Evolutionary conservation across 257 asterid genomes (phyloP).

Genomic region (Ilex aquifolium): DNA sequence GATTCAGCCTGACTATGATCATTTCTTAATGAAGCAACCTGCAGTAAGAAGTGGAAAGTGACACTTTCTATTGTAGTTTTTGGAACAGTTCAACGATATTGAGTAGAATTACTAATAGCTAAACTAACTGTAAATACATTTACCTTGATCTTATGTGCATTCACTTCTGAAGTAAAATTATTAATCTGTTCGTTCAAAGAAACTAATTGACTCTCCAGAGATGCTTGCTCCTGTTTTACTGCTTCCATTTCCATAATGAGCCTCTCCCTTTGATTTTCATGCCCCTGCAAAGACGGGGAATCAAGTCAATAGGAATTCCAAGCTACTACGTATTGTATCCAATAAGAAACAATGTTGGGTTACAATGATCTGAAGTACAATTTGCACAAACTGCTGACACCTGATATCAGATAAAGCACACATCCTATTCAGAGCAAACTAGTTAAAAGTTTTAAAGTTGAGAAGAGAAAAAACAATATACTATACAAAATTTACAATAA

Average conservation of each 20-base stretch:
- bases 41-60: neutral
- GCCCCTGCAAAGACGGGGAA: constrained; percentile 50
- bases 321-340: constrained; percentile 5
- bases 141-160: constrained; percentile 69
- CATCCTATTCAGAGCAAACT: too few species aligned
- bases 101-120: too few species aligned
- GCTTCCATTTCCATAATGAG: constrained; percentile 93
- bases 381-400: too few species aligned
- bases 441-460: too few species aligned
- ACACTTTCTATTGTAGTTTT: neutral
- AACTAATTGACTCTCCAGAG: constrained; percentile 60
- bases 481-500: too few species aligned
- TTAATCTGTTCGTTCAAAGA: constrained; percentile 49
- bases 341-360: neutral
- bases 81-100: too few species aligned
- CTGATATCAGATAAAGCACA: too few species aligned
- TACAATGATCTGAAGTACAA: too few species aligned
- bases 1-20: constrained; percentile 50
- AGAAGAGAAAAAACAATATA: too few species aligned
- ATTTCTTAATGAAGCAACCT: constrained; percentile 33
- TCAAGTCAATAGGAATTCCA: constrained; percentile 8
- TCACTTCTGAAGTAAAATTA: constrained; percentile 50
- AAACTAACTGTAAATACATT: constrained; percentile 1
- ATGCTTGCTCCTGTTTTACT: constrained; percentile 63
- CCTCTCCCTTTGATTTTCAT: constrained; percentile 76